Conservation (phyloP, 2,329 filamentous ascomycete species). For the Onygenales sp. region DNA sequence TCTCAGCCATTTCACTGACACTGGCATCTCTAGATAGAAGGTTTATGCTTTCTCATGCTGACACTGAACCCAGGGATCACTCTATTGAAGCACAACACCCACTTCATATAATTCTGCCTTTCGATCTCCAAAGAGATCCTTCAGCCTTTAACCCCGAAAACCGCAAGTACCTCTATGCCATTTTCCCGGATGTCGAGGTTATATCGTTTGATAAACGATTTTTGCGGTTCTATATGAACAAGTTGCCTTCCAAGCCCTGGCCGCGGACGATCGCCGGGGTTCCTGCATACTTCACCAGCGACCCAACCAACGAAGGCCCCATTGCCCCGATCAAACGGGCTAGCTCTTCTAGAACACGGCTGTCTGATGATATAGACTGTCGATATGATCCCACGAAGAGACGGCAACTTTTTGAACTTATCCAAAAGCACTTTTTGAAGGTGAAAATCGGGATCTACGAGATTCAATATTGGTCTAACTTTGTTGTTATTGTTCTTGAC, state of each 20-base stretch:
- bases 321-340: conserved; percentile 2
- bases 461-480: conserved; percentile 10
- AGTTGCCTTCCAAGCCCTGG: conserved; percentile 7
- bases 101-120: neutral
- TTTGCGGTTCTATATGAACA: neutral
- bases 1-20: too few species aligned
- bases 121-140: neutral
- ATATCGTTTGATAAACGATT: neutral
- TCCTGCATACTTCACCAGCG: conserved; percentile 7
- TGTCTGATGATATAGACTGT: conserved; percentile 4
- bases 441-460: conserved; percentile 9
- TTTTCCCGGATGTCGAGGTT: neutral
- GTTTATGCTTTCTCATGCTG: too few species aligned
- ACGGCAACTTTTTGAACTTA: conserved; percentile 5
- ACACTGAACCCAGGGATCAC: too few species aligned
- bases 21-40: too few species aligned
- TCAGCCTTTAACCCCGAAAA: neutral
- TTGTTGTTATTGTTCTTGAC: conserved; percentile 11
- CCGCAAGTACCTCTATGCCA: neutral
- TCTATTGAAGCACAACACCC: neutral
- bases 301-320: conserved; percentile 5
- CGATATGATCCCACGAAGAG: conserved; percentile 2
- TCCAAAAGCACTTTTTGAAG: conserved; percentile 7
- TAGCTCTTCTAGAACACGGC: neutral
- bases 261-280: conserved; percentile 6